phyloP scores from a whole-genome alignment of 208 protist species.

The Leishmania lainsoni region DNA sequence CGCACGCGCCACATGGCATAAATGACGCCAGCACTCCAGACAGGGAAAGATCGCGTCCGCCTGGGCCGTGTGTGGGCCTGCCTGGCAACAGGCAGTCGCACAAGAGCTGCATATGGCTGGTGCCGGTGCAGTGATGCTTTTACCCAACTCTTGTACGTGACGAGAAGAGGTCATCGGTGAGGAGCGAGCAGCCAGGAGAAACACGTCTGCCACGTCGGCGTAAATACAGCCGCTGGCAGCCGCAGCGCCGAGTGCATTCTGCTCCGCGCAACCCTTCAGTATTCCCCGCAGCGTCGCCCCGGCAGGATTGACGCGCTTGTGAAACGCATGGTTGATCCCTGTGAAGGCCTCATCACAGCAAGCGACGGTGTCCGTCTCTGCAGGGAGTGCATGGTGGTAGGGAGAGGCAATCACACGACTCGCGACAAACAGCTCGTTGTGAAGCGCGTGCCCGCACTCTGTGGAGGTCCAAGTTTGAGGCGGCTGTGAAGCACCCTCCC shows the following conservation, averaged over 20 bases:
- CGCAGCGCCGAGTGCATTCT: slow-evolving; percentile 82
- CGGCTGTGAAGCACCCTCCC: neutral
- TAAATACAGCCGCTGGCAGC: slow-evolving; percentile 75
- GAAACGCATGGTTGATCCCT: slow-evolving; percentile 80
- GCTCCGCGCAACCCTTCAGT: slow-evolving; percentile 87
- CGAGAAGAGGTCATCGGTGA: neutral
- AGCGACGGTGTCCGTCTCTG: neutral
- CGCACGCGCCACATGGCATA: slow-evolving; percentile 52
- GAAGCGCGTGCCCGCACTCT: neutral
- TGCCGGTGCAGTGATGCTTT: neutral
- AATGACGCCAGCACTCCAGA: slow-evolving; percentile 75
- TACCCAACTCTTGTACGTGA: neutral
- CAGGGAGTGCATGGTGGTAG: neutral
- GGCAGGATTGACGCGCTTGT: slow-evolving; percentile 56
- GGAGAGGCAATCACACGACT: slow-evolving; percentile 17
- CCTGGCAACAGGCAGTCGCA: neutral
- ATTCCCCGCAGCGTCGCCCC: slow-evolving; percentile 62
- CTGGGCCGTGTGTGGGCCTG: neutral
- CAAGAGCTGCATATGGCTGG: neutral
- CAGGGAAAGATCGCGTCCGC: slow-evolving; percentile 61
- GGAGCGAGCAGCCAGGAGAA: slow-evolving; percentile 35
- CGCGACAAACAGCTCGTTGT: slow-evolving; percentile 22
- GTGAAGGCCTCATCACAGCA: slow-evolving; percentile 32
- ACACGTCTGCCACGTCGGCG: slow-evolving; percentile 47
- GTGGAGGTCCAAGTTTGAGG: neutral